Evolutionary conservation across 2,329 filamentous ascomycete genomes (phyloP).

Genomic region (Monilinia aucupariae): DNA sequence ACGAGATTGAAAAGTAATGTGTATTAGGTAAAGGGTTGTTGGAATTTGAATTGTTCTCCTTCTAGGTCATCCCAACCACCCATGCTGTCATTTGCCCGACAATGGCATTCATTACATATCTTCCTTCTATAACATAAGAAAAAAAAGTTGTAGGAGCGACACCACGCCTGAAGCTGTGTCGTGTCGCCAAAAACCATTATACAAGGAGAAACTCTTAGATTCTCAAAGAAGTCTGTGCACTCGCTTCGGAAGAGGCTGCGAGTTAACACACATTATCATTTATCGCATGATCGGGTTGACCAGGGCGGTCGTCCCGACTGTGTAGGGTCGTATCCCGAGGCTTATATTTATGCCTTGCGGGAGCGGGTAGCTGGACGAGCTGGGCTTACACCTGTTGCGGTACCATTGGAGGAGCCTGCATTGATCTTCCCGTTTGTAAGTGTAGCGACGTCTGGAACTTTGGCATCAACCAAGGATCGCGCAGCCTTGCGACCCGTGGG

Average conservation of each 20-base stretch:
- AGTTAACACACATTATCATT: constrained; percentile 14
- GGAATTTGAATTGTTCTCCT: constrained; percentile 7
- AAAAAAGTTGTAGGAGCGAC: background rate
- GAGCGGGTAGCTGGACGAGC: constrained; percentile 33
- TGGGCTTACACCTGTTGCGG: constrained; percentile 39
- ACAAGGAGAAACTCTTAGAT: constrained; percentile 8
- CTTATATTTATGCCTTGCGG: constrained; percentile 33
- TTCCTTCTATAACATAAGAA: constrained; percentile 4
- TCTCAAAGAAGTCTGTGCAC: constrained; percentile 23
- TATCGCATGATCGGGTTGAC: constrained; percentile 6
- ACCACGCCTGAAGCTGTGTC: background rate
- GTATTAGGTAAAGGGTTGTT: constrained; percentile 2
- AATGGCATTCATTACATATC: constrained; percentile 10
- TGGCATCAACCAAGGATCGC: constrained; percentile 41
- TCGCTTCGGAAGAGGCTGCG: constrained; percentile 12
- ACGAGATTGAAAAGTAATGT: constrained; percentile 5
- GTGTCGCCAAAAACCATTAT: constrained; percentile 6
- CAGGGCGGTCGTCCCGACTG: background rate
- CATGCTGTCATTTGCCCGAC: background rate
- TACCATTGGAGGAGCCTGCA: constrained; percentile 46
- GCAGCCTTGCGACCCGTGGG: constrained; percentile 73
- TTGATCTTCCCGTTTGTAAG: constrained; percentile 38
- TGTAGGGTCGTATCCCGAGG: constrained; percentile 5
- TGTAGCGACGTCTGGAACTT: constrained; percentile 34
- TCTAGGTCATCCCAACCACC: constrained; percentile 11